Percentiles rank a stretch among this genome's conserved stretches.
Conservation (phyloP, 2,329 filamentous ascomycete species). For the Pezizomycotina sp. region DNA sequence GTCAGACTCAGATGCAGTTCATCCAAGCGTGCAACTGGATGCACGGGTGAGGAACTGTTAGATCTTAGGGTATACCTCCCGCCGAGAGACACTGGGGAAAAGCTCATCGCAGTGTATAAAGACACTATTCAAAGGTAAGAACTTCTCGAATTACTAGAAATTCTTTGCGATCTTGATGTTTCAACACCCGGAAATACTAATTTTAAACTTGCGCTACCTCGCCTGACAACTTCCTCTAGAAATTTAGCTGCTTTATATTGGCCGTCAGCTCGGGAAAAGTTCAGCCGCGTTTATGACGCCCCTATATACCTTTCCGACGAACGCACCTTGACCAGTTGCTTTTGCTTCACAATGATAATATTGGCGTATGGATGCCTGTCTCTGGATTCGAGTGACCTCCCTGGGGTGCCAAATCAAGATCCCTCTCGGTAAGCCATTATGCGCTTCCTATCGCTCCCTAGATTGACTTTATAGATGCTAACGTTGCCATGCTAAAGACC, state of each 20-base stretch:
- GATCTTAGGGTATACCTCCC: constrained; percentile 13
- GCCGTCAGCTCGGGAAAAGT: too few relatives aligned
- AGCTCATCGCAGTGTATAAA: constrained; percentile 15
- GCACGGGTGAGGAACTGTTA: constrained; percentile 6
- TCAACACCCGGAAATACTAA: too few relatives aligned
- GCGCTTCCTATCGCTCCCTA: neutral
- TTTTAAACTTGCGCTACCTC: too few relatives aligned
- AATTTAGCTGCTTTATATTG: too few relatives aligned
- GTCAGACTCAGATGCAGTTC: constrained; percentile 12
- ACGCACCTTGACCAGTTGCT: constrained; percentile 7
- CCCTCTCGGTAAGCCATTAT: neutral
- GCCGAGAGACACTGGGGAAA: constrained; percentile 7
- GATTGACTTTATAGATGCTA: neutral
- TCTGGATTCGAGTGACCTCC: constrained; percentile 11
- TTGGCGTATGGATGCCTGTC: constrained; percentile 12
- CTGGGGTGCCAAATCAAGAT: constrained; percentile 11
- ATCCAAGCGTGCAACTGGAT: constrained; percentile 3
- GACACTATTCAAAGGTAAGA: constrained; percentile 13
- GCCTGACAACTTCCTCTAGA: too few relatives aligned
- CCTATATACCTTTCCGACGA: constrained; percentile 17
- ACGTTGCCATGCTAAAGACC: constrained; percentile 11
- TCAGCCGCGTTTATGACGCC: constrained; percentile 16
- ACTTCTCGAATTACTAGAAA: too few relatives aligned
- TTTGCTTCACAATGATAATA: constrained; percentile 14
- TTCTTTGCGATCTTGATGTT: too few relatives aligned